These are phyloP conservation scores for Lunularia cruciata DNA, from an alignment of 225 moss, liverwort and hornwort genomes.

Conservation along the genomic window DNA sequence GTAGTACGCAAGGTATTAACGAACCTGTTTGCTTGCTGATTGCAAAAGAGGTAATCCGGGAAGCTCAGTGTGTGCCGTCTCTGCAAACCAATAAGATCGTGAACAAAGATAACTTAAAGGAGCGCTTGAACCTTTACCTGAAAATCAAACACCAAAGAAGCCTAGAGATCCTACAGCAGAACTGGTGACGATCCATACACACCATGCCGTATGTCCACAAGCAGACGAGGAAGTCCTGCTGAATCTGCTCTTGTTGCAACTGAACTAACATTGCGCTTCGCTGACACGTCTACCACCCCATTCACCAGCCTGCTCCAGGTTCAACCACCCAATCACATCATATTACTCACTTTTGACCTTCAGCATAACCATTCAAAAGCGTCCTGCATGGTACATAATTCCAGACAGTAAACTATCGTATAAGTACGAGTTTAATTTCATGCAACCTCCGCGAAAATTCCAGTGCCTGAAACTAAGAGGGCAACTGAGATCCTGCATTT, in stretches of 20 bases:
- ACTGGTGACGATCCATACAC: neutral
- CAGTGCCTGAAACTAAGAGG: no score
- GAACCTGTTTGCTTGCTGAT: conserved; percentile 83
- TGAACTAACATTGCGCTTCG: conserved; percentile 65
- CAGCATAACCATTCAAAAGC: neutral
- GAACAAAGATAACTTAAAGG: no score
- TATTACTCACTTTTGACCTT: neutral
- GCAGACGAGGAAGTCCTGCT: conserved; percentile 72
- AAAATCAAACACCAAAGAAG: no score
- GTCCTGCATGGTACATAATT: conserved; percentile 5
- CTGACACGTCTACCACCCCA: conserved; percentile 90
- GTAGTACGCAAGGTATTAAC: neutral
- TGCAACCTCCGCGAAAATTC: no score
- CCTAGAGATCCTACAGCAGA: no score
- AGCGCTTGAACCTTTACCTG: no score
- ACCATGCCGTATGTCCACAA: conserved; percentile 99
- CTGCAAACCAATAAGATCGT: conserved; percentile 36
- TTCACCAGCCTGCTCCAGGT: conserved; percentile 64
- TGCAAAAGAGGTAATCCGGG: conserved; percentile 82
- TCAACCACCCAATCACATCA: neutral
- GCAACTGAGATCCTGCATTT: no score
- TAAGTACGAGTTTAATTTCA: neutral
- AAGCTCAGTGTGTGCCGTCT: conserved; percentile 85
- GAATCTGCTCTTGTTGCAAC: conserved; percentile 80
- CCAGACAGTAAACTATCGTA: neutral